These are phyloP conservation scores for Copromyces sp. DNA, from an alignment of 495 filamentous ascomycete genomes.

Conservation along the genomic window DNA sequence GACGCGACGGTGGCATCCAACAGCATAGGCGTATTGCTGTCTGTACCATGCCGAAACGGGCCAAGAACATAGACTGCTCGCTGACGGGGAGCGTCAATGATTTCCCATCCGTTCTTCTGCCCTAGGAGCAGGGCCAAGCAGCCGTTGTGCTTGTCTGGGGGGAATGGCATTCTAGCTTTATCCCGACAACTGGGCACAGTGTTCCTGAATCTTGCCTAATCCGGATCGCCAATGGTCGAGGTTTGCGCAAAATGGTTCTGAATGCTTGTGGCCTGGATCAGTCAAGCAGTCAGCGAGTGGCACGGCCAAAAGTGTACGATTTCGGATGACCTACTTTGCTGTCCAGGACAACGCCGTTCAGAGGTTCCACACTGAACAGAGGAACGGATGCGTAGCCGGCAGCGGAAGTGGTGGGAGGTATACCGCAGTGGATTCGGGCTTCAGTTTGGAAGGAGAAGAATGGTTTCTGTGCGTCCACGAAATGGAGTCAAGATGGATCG, in stretches of 20 bases:
- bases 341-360: background rate
- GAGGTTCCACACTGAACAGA: background rate
- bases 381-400: background rate
- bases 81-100: background rate
- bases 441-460: background rate
- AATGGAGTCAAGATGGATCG: background rate
- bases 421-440: background rate
- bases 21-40: constrained; percentile 6
- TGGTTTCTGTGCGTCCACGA: background rate
- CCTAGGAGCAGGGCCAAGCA: background rate
- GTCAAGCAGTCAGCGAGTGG: background rate
- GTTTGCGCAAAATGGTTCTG: background rate
- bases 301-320: background rate
- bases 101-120: background rate
- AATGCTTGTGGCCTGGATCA: background rate
- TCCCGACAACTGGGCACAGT: background rate
- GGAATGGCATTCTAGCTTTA: background rate
- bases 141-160: background rate
- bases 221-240: background rate
- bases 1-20: constrained; percentile 7
- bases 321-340: background rate
- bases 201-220: background rate
- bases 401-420: background rate
- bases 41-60: constrained; percentile 9
- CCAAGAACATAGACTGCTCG: background rate